phyloP scores from a whole-genome alignment of 768 basidiomycete genomes.

The Chalciporus chontae region DNA sequence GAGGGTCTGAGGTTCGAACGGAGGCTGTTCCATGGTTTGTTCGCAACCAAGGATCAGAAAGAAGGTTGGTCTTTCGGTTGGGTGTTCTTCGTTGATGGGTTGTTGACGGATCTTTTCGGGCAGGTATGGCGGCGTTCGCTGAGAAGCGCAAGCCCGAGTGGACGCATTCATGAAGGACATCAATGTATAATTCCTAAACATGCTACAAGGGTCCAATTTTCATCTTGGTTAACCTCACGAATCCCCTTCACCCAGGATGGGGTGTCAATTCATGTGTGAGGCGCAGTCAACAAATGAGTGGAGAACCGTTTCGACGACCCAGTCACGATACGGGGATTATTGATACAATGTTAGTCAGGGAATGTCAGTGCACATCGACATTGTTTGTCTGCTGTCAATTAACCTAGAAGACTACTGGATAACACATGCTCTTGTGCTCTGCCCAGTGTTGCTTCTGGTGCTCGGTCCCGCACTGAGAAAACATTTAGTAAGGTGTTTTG shows the following conservation, averaged over 20 bases:
- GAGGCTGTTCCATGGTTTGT: constrained; percentile 84
- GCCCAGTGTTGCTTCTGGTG: constrained; percentile 39
- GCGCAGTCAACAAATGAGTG: too few species aligned
- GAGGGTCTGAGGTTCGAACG: constrained; percentile 89
- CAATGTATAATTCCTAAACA: neutral
- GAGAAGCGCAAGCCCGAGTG: constrained; percentile 91
- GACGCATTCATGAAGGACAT: constrained; percentile 43
- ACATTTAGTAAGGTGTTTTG: neutral
- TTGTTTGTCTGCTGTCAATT: too few species aligned
- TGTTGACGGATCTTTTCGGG: constrained; percentile 2
- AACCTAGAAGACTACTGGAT: constrained; percentile 27
- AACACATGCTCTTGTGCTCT: constrained; percentile 34
- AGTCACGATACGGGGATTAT: neutral
- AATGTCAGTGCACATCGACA: too few species aligned
- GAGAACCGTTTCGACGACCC: neutral
- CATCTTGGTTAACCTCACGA: too few species aligned
- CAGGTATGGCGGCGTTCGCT: constrained; percentile 92
- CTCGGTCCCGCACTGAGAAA: constrained; percentile 30
- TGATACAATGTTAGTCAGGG: neutral
- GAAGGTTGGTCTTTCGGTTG: constrained; percentile 58
- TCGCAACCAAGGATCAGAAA: constrained; percentile 93
- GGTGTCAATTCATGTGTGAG: too few species aligned
- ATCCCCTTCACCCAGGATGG: too few species aligned
- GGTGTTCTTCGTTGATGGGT: neutral
- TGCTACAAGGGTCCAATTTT: too few species aligned